Evolutionary conservation across 495 filamentous ascomycete species (phyloP).

Genomic region (Arthonia radiata): DNA sequence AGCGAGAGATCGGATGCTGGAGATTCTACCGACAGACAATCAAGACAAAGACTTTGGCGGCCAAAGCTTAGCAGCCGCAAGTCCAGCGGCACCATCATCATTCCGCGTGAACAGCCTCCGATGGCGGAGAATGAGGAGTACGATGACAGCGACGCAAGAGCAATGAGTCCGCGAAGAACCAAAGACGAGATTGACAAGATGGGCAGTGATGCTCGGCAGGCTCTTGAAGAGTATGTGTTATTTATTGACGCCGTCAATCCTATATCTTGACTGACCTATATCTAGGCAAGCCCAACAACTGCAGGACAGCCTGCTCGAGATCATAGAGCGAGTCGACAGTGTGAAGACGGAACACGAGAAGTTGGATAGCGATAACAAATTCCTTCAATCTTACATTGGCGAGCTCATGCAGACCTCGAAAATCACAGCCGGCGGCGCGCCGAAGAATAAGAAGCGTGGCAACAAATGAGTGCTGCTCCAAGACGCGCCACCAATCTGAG

Average conservation of each 20-base stretch:
- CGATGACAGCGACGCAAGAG: conserved; percentile 65
- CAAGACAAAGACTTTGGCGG: too few species aligned
- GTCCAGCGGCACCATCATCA: conserved; percentile 57
- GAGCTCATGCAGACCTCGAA: conserved; percentile 63
- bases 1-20: too few species aligned
- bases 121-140: conserved; percentile 41
- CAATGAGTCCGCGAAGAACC: conserved; percentile 83
- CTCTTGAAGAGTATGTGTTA: conserved; percentile 29
- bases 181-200: conserved; percentile 71
- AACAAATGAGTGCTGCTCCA: too few species aligned
- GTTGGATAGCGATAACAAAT: conserved; percentile 80
- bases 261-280: background rate
- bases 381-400: conserved; percentile 74
- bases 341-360: conserved; percentile 87
- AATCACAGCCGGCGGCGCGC: conserved; percentile 33
- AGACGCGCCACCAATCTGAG: too few species aligned
- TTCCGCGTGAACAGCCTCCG: conserved; percentile 44
- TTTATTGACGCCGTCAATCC: conserved; percentile 7
- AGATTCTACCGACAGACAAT: too few species aligned
- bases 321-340: conserved; percentile 82
- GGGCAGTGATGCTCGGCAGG: conserved; percentile 49
- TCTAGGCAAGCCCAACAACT: conserved; percentile 62
- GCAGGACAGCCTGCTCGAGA: conserved; percentile 63
- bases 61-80: conserved; percentile 36
- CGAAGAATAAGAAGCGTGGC: conserved; percentile 20